Evolutionary conservation across 768 basidiomycete genomes (phyloP).

Genomic region (Tricholoma hemisulphureum): DNA sequence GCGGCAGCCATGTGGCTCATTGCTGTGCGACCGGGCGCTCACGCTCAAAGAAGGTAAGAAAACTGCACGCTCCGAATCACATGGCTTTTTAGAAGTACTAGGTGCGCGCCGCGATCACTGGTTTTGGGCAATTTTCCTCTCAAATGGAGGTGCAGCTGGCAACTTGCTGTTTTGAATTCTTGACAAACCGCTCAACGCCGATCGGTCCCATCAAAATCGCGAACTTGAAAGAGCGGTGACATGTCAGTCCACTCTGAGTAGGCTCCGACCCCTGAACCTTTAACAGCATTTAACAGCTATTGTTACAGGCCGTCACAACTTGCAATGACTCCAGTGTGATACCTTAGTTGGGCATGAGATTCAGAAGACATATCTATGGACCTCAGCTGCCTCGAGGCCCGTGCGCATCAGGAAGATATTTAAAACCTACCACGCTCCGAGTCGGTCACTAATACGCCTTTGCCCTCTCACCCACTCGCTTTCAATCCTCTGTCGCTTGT

Average conservation of each 20-base stretch:
- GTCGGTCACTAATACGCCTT: background rate
- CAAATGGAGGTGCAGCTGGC: background rate
- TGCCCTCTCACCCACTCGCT: background rate
- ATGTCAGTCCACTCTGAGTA: background rate
- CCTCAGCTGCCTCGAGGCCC: too few relatives aligned
- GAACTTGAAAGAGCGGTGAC: background rate
- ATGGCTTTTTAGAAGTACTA: background rate
- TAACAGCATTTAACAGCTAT: background rate
- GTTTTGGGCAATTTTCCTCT: background rate
- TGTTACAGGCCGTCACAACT: background rate
- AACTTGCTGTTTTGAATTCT: background rate
- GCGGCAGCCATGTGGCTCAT: background rate
- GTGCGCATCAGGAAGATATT: background rate
- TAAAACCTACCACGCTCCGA: background rate
- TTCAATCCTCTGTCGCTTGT: background rate
- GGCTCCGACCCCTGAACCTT: background rate
- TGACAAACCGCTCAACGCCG: background rate
- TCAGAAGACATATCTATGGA: background rate
- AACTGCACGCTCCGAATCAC: background rate
- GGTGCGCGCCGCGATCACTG: background rate
- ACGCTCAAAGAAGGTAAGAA: background rate
- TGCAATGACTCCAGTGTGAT: background rate
- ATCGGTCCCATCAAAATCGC: background rate
- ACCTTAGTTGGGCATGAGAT: background rate
- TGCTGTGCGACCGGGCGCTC: background rate